Evolutionary conservation across 768 basidiomycete species (phyloP).

Genomic region (Suillus placidus): DNA sequence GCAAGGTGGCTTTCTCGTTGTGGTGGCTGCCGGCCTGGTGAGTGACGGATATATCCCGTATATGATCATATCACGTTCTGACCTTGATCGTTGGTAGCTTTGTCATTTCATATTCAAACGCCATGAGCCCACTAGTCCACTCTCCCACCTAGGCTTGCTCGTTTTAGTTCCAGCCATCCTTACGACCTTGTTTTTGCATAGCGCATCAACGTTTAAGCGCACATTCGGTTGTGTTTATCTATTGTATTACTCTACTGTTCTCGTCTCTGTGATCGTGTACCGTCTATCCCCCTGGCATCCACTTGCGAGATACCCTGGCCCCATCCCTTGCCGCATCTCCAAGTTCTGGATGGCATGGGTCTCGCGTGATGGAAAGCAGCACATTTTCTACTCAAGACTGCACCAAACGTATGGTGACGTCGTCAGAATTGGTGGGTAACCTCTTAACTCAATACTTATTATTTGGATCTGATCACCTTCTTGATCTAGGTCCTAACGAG

Average conservation of each 20-base stretch:
- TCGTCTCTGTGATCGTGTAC: constrained; percentile 36
- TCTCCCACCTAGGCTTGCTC: constrained; percentile 31
- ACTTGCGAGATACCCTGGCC: constrained; percentile 39
- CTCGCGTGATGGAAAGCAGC: constrained; percentile 40
- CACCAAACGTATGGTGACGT: constrained; percentile 59
- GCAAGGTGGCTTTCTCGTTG: constrained; percentile 24
- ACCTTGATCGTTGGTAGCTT: constrained; percentile 20
- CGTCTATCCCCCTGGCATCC: constrained; percentile 43
- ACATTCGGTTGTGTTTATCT: constrained; percentile 22
- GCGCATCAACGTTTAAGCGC: constrained; percentile 17
- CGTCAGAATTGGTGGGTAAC: constrained; percentile 53
- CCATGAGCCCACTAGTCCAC: constrained; percentile 31
- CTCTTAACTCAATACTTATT: background rate
- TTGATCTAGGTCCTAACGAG: constrained; percentile 57
- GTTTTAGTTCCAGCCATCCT: constrained; percentile 24
- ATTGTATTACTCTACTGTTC: constrained; percentile 34
- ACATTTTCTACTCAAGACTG: constrained; percentile 46
- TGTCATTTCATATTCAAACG: constrained; percentile 37
- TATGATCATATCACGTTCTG: constrained; percentile 8
- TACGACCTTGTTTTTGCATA: constrained; percentile 17
- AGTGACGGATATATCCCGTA: constrained; percentile 6
- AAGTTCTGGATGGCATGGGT: constrained; percentile 43
- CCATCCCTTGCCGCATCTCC: constrained; percentile 35
- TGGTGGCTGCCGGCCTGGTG: constrained; percentile 28
- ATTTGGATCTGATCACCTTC: constrained; percentile 6